Percentiles rank a stretch among this genome's conserved stretches.
Evolutionary conservation across 257 asterid species (phyloP).

Genomic region (Nemophila menziesii): DNA sequence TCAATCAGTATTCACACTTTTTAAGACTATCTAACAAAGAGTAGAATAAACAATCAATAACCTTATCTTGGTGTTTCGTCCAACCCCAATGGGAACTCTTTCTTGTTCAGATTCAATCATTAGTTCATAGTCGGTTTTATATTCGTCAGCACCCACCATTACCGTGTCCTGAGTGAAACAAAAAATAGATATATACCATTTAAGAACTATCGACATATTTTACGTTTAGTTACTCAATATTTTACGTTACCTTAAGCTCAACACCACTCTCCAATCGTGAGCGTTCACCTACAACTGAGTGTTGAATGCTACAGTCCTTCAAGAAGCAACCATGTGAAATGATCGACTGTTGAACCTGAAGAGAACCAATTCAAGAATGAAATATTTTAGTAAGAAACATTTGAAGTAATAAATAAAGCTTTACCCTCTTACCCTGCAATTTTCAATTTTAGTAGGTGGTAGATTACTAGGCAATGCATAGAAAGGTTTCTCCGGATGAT

Average conservation of each 20-base stretch:
- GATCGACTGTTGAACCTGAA: constrained; percentile 79
- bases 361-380: constrained; percentile 11
- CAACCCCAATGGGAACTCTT: constrained; percentile 88
- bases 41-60: constrained; percentile 5
- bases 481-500: constrained; percentile 78
- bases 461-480: constrained; percentile 81
- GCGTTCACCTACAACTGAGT: constrained; percentile 78
- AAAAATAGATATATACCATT: background rate
- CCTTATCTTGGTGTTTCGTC: constrained; percentile 78
- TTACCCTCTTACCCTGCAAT: constrained; percentile 57
- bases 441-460: constrained; percentile 87
- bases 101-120: constrained; percentile 65
- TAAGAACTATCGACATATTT: background rate
- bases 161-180: constrained; percentile 58
- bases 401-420: constrained; percentile 2
- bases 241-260: constrained; percentile 49
- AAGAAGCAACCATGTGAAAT: constrained; percentile 91
- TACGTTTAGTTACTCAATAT: background rate
- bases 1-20: constrained; percentile 1
- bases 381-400: constrained; percentile 3
- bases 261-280: constrained; percentile 87
- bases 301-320: constrained; percentile 59
- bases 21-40: background rate
- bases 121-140: constrained; percentile 84
- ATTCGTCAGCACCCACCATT: constrained; percentile 97